Percentiles rank a stretch among this genome's conserved stretches.
phyloP scores from a whole-genome alignment of 306 rosid species.

The Vicia villosa region DNA sequence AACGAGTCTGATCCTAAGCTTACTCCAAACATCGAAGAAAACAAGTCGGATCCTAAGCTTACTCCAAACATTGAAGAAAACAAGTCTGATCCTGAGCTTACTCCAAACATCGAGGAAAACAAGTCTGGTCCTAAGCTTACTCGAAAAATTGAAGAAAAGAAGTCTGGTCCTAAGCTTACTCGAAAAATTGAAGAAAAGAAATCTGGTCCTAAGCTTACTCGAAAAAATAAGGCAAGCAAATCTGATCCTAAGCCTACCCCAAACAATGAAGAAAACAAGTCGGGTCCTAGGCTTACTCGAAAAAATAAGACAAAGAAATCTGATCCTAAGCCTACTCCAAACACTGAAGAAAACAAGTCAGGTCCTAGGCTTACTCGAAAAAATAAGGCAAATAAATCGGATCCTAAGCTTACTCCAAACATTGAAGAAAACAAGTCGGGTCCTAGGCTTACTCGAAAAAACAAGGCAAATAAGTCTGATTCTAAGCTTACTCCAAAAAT shows the following conservation, averaged over 20 bases:
- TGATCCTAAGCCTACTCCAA: not conserved
- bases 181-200: too few relatives aligned
- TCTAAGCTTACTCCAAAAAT: conserved; percentile 34
- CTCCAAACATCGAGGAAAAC: too few relatives aligned
- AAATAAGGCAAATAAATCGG: conserved; percentile 57
- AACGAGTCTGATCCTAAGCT: conserved; percentile 78
- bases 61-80: conserved; percentile 2
- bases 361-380: conserved; percentile 33
- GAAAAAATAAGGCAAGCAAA: too few relatives aligned
- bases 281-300: too few relatives aligned
- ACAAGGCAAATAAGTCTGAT: conserved; percentile 55
- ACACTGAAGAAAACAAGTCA: conserved; percentile 54
- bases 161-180: too few relatives aligned
- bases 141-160: too few relatives aligned
- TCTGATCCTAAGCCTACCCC: too few relatives aligned
- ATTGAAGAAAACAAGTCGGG: conserved; percentile 56
- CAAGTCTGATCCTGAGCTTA: too few relatives aligned
- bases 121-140: too few relatives aligned
- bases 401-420: conserved; percentile 21
- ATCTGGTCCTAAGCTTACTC: too few relatives aligned
- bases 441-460: conserved; percentile 28
- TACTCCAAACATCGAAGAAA: conserved; percentile 39
- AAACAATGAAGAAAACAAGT: too few relatives aligned
- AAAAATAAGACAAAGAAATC: too few relatives aligned
- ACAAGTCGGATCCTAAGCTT: conserved; percentile 75